phyloP scores from a whole-genome alignment of 2,329 filamentous ascomycete species.

The Trematosphaeria pertusa region DNA sequence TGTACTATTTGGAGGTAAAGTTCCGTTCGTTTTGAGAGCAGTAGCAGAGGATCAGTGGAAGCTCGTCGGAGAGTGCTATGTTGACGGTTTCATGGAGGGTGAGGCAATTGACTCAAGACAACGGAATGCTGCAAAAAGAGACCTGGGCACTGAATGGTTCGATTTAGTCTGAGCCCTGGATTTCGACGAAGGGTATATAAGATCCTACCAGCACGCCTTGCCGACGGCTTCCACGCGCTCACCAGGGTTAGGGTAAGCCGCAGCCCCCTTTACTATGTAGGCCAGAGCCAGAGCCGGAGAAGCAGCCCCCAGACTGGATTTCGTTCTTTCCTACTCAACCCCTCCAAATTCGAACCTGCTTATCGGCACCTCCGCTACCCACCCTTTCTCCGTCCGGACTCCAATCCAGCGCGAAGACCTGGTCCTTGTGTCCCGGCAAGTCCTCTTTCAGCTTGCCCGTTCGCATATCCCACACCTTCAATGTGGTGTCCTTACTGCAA shows the following conservation, averaged over 20 bases:
- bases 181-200: neutral
- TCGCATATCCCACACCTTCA: conserved; percentile 93
- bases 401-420: conserved; percentile 96
- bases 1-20: conserved; percentile 10
- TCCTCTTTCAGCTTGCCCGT: conserved; percentile 83
- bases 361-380: conserved; percentile 92
- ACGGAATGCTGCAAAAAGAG: neutral
- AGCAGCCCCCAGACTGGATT: neutral
- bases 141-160: conserved; percentile 10
- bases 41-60: conserved; percentile 1
- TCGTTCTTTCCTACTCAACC: conserved; percentile 51
- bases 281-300: conserved; percentile 1
- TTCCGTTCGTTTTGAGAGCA: conserved; percentile 6
- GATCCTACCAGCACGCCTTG: neutral
- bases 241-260: no score
- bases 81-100: conserved; percentile 10
- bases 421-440: conserved; percentile 87
- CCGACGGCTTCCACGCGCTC: no score
- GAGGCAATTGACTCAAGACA: conserved; percentile 9
- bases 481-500: conserved; percentile 86
- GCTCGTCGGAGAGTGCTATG: conserved; percentile 12
- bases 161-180: conserved; percentile 7
- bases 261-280: no score
- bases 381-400: conserved; percentile 88
- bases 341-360: conserved; percentile 71